Conservation (phyloP, 2,329 filamentous ascomycete species). For the Sporothrix phasma region DNA sequence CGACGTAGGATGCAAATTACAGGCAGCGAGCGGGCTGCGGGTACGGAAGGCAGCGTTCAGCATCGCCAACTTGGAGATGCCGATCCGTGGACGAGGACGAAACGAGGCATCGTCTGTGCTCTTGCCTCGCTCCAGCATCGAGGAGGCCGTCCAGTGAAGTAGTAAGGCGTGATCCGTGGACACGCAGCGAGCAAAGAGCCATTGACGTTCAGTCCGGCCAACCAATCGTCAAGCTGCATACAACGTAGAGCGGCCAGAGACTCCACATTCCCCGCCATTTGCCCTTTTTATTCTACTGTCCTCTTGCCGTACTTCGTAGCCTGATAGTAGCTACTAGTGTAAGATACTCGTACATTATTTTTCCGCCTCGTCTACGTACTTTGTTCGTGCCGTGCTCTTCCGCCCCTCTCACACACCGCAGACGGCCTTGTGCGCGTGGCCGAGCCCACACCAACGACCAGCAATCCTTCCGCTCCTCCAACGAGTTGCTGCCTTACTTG, state of each 20-base stretch:
- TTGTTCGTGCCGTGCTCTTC: background rate
- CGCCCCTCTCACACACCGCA: background rate
- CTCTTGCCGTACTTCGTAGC: background rate
- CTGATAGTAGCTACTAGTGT: no score
- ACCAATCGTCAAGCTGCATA: background rate
- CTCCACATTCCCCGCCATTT: constrained; percentile 9
- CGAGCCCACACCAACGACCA: background rate
- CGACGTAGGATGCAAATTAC: background rate
- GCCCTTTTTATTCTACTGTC: background rate
- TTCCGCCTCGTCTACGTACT: background rate
- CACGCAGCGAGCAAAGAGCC: background rate
- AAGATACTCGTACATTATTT: background rate
- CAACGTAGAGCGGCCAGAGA: constrained; percentile 4
- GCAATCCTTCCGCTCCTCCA: background rate
- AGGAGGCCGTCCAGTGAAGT: background rate
- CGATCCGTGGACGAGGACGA: background rate
- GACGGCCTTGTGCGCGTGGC: background rate
- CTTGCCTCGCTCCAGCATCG: background rate
- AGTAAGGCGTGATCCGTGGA: background rate
- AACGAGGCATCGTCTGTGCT: background rate
- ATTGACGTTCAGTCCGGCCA: background rate
- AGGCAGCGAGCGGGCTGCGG: background rate
- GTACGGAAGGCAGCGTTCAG: background rate
- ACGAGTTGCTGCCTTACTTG: constrained; percentile 8
- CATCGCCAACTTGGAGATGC: background rate